Evolutionary conservation across 495 filamentous ascomycete genomes (phyloP).

Genomic region (Articulospora tetracladia): DNA sequence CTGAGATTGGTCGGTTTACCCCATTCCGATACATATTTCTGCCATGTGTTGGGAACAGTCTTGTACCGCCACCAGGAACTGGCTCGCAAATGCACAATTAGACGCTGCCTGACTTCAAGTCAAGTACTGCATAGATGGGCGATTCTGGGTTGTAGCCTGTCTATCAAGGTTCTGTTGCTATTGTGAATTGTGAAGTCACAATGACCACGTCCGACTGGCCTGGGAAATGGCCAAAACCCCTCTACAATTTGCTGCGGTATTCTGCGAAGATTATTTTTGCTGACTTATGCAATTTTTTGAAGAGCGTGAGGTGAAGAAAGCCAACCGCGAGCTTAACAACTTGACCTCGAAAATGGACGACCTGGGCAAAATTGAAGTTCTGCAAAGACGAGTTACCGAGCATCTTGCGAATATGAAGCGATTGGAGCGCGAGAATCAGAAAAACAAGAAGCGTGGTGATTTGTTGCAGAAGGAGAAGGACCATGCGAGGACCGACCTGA

Average conservation of each 20-base stretch:
- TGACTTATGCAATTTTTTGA: slow-evolving; percentile 3
- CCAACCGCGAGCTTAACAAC: slow-evolving; percentile 81
- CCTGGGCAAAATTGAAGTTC: slow-evolving; percentile 69
- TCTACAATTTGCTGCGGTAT: background rate
- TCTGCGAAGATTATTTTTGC: background rate
- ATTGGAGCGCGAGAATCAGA: slow-evolving; percentile 86
- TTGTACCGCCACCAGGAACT: background rate
- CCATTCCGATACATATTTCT: slow-evolving; percentile 1
- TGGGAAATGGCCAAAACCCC: background rate
- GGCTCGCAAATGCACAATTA: background rate
- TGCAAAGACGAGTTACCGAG: slow-evolving; percentile 89
- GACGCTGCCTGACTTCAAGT: background rate
- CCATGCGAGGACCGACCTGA: slow-evolving; percentile 77
- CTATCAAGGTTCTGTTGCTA: background rate
- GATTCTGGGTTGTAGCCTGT: background rate
- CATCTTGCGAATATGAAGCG: slow-evolving; percentile 91
- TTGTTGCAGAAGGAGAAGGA: slow-evolving; percentile 97
- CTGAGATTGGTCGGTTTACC: slow-evolving; percentile 82
- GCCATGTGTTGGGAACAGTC: background rate
- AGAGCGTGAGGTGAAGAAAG: slow-evolving; percentile 79
- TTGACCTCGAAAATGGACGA: slow-evolving; percentile 76
- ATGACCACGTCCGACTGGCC: background rate
- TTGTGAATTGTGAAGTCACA: background rate
- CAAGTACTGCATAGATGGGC: background rate
- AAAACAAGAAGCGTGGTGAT: slow-evolving; percentile 93